Evolutionary conservation across 1,284 basidiomycete genomes (phyloP).

Genomic region (Ceratobasidium theobromae): DNA sequence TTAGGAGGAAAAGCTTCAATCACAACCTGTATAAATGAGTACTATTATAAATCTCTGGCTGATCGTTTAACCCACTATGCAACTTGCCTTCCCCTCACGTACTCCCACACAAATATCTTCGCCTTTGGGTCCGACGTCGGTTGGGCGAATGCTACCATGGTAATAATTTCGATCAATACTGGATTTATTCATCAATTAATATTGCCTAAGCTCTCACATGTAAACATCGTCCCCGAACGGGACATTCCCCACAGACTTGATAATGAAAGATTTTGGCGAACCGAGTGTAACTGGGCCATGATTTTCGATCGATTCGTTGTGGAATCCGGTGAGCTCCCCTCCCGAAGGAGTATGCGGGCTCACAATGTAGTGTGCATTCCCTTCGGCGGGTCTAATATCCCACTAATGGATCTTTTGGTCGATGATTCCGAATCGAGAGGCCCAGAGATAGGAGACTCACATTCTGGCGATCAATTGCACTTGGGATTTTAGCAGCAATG

Average conservation of each 20-base stretch:
- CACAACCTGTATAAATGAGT: background rate
- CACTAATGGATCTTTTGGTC: background rate
- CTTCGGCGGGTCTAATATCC: background rate
- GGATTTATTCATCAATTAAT: background rate
- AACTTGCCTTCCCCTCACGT: background rate
- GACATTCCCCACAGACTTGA: background rate
- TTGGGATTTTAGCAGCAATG: background rate
- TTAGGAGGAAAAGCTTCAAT: background rate
- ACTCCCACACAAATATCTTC: background rate
- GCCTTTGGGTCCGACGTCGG: too few species aligned
- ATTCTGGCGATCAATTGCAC: background rate
- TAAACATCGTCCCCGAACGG: background rate
- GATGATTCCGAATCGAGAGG: background rate
- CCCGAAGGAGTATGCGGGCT: background rate
- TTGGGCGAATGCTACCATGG: background rate
- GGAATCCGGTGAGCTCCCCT: background rate
- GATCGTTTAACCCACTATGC: background rate
- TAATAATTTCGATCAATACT: too few species aligned
- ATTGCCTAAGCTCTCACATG: background rate
- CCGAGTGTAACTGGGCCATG: background rate
- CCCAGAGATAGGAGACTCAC: background rate
- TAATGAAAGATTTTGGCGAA: background rate
- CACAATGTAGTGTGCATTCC: background rate
- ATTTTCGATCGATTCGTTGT: background rate
- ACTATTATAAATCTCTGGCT: background rate